Base-by-base conservation (phyloP, 768 basidiomycete species). In the Kwoniella dejecticola region DNA sequence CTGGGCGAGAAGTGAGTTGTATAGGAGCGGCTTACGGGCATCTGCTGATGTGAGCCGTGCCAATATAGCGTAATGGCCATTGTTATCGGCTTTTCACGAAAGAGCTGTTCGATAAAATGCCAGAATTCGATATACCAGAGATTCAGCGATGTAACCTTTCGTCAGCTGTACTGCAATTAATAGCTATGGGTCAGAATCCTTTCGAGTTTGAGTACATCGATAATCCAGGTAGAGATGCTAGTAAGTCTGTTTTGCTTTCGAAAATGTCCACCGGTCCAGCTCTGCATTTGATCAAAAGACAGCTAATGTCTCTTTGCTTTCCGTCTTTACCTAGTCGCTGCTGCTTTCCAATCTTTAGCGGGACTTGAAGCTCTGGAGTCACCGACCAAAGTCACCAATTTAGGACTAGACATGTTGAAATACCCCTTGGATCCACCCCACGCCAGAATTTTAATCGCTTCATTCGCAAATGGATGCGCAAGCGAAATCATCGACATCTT, bases 71-170 rank as follows among this genome's bases (percentile, higher is more conserved):
- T 3, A 80, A 83, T 30, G 96, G 96, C 7, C 82, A 84, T 47
- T 99, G 96, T 79, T 99, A 90, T 80, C 86, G 96, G 23, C 81
- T 99, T 12, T 99, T 95, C 80, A 92, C 95, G 0, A 89, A 94
- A 75, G 82, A 85, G 3, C 84, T 86, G 4, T 98, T 89, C 79
- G 81, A 84, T 45, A 78, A 80, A 11, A 84, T 98, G 83, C 80
- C 82, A 4, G 67, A 83, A 12, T 84, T 89, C 8, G 82, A 87
- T 13, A 86, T 90, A 68, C 95, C 95, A 0, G 96, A 98, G 79
- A 96, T 99, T 46, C 85, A 88, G 64, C 86, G 96, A 11, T 89
- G 88, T 71, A 89, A 89, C 72, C 82, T 98, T 29, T 85, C 89
- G 4, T 87, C 89, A 19, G 89, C 89, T 57, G 83, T 91, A 26